These are phyloP conservation scores for Podila epicladia DNA, from an alignment of 192 early-diverging fungal genomes.

Conservation along the genomic window DNA sequence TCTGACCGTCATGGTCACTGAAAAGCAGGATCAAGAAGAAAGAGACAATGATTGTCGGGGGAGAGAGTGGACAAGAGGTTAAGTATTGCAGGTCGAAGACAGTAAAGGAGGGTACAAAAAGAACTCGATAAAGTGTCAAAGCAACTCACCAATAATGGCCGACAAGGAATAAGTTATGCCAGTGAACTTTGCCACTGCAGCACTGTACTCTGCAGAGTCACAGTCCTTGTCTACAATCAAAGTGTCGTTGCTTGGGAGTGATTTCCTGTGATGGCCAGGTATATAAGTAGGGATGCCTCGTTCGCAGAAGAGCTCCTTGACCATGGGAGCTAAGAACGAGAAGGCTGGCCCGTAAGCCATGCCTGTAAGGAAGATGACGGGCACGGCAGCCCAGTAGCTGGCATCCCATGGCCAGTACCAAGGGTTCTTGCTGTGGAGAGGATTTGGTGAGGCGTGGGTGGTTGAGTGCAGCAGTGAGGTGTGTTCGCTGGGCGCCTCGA, in stretches of 20 bases:
- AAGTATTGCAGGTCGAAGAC: no score
- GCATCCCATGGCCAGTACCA: slow-evolving; percentile 46
- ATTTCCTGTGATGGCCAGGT: slow-evolving; percentile 10
- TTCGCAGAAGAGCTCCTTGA: slow-evolving; percentile 36
- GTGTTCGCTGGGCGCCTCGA: background rate
- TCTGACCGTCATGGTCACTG: slow-evolving; percentile 30
- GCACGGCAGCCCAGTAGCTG: slow-evolving; percentile 30
- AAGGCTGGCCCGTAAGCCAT: slow-evolving; percentile 8
- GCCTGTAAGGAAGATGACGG: slow-evolving; percentile 30
- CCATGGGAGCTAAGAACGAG: slow-evolving; percentile 2
- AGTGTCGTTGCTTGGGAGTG: background rate
- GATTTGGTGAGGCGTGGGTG: background rate
- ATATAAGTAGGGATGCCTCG: slow-evolving; percentile 28
- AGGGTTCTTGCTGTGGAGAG: background rate
- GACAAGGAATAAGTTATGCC: slow-evolving; percentile 14
- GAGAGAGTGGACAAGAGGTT: background rate
- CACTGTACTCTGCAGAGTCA: slow-evolving; percentile 41
- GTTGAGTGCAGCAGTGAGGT: background rate
- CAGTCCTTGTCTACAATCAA: background rate
- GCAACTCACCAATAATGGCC: slow-evolving; percentile 6
- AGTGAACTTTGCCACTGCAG: slow-evolving; percentile 34
- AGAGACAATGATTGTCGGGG: background rate
- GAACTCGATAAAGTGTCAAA: background rate
- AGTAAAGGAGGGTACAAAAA: background rate
- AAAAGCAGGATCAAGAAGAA: background rate